phyloP scores from a whole-genome alignment of 208 protist genomes.

The Leishmania guyanensis region DNA sequence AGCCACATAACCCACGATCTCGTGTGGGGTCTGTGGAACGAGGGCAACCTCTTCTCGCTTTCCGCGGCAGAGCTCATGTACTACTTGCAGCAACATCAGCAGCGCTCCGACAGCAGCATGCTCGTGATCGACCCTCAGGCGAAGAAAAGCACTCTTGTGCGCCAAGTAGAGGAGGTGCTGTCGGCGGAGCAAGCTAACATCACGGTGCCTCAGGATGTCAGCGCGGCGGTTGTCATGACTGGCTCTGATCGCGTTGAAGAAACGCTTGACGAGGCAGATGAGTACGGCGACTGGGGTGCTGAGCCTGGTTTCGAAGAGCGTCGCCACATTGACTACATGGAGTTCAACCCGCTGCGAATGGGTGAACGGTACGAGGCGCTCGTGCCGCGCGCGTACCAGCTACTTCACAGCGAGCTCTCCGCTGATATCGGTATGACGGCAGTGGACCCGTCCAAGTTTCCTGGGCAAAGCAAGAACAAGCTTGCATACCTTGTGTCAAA shows the following conservation, averaged over 20 bases:
- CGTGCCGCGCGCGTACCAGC: conserved; percentile 76
- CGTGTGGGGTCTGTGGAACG: conserved; percentile 92
- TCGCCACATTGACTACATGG: conserved; percentile 79
- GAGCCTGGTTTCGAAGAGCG: conserved; percentile 85
- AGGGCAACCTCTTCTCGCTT: conserved; percentile 92
- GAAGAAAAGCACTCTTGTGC: conserved; percentile 88
- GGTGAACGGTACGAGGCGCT: conserved; percentile 73
- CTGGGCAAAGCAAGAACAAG: conserved; percentile 57
- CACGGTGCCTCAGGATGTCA: conserved; percentile 29
- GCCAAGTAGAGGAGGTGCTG: conserved; percentile 86
- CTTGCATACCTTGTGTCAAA: conserved; percentile 51
- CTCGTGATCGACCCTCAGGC: conserved; percentile 27
- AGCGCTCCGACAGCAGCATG: conserved; percentile 9
- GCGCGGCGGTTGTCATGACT: conserved; percentile 44
- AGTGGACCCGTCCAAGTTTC: conserved; percentile 62
- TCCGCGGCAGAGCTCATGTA: conserved; percentile 75
- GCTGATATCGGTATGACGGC: conserved; percentile 58
- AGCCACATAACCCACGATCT: conserved; percentile 81
- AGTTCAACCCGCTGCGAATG: conserved; percentile 64
- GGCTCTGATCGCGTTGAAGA: conserved; percentile 81
- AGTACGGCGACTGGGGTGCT: conserved; percentile 92
- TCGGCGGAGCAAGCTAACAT: conserved; percentile 72
- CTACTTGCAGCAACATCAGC: conserved; percentile 71
- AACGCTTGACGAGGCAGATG: conserved; percentile 86
- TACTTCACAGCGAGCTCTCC: conserved; percentile 78